phyloP scores from a whole-genome alignment of 2,329 filamentous ascomycete genomes.

The Xylaria sp. region DNA sequence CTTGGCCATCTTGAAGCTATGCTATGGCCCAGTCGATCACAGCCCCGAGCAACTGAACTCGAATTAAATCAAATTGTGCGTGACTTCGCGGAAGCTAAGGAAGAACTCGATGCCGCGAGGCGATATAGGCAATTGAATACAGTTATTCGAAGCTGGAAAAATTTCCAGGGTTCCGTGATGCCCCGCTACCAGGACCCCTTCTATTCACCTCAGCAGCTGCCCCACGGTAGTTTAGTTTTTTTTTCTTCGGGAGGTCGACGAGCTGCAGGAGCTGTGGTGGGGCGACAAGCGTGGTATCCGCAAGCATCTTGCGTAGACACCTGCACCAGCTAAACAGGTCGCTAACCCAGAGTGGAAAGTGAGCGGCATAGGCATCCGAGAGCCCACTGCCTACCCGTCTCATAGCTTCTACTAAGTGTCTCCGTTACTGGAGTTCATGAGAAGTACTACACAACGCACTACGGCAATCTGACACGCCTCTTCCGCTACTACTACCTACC shows the following conservation, averaged over 20 bases:
- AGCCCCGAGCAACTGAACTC: background rate
- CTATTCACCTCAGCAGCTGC: slow-evolving; percentile 9
- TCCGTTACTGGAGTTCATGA: background rate
- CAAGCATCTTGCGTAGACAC: slow-evolving; percentile 6
- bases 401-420: background rate
- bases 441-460: background rate
- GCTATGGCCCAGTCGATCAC: background rate
- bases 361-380: slow-evolving; percentile 20
- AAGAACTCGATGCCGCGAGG: background rate
- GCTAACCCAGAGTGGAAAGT: slow-evolving; percentile 12
- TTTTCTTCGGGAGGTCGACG: slow-evolving; percentile 21
- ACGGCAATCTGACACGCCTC: slow-evolving; percentile 9
- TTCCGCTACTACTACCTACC: slow-evolving; percentile 5
- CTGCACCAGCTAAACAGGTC: slow-evolving; percentile 9
- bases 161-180: slow-evolving; percentile 32
- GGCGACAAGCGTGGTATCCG: slow-evolving; percentile 6
- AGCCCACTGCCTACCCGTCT: slow-evolving; percentile 1
- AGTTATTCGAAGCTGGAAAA: slow-evolving; percentile 28
- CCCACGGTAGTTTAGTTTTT: slow-evolving; percentile 25
- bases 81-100: background rate
- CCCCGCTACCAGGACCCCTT: slow-evolving; percentile 23
- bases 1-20: slow-evolving; percentile 64
- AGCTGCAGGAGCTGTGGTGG: slow-evolving; percentile 25
- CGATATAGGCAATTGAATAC: background rate
- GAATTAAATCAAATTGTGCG: background rate